phyloP scores from a whole-genome alignment of 768 basidiomycete genomes.

The Boletus reticulatus region DNA sequence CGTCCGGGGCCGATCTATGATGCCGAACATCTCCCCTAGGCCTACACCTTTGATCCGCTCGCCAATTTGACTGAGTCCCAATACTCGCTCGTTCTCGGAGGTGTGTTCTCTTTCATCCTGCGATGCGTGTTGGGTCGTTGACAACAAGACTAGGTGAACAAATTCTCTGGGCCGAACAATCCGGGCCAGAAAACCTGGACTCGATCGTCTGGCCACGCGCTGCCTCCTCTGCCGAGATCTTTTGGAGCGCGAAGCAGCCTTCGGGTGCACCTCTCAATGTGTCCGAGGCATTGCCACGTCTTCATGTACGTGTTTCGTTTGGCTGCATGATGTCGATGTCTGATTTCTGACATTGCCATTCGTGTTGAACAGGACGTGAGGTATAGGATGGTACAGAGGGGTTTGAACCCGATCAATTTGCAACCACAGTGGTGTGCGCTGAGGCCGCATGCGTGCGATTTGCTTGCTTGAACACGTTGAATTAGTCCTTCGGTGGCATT shows the following conservation, averaged over 20 bases:
- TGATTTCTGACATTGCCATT: background rate
- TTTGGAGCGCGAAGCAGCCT: conserved; percentile 47
- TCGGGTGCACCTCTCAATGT: conserved; percentile 34
- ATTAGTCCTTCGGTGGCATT: background rate
- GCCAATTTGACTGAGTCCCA: conserved; percentile 38
- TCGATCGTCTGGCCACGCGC: conserved; percentile 47
- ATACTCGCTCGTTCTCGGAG: conserved; percentile 37
- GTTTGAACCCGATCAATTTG: conserved; percentile 45
- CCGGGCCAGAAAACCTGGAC: conserved; percentile 42
- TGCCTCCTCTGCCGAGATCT: conserved; percentile 48
- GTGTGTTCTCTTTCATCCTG: conserved; percentile 9
- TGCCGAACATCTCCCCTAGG: conserved; percentile 18
- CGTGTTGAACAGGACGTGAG: conserved; percentile 34
- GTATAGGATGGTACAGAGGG: conserved; percentile 48
- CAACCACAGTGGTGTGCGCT: conserved; percentile 60
- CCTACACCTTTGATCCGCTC: conserved; percentile 52
- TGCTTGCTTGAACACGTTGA: conserved; percentile 6
- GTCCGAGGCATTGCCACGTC: conserved; percentile 44
- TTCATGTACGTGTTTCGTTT: conserved; percentile 34
- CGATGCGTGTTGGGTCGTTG: background rate
- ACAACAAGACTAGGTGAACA: conserved; percentile 29
- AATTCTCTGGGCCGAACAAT: conserved; percentile 48
- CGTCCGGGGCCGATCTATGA: too few species aligned
- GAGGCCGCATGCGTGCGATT: conserved; percentile 45
- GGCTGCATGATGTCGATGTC: background rate